These are phyloP conservation scores for Salvia miltiorrhiza DNA, from an alignment of 257 asterid genomes.

Conservation along the genomic window DNA sequence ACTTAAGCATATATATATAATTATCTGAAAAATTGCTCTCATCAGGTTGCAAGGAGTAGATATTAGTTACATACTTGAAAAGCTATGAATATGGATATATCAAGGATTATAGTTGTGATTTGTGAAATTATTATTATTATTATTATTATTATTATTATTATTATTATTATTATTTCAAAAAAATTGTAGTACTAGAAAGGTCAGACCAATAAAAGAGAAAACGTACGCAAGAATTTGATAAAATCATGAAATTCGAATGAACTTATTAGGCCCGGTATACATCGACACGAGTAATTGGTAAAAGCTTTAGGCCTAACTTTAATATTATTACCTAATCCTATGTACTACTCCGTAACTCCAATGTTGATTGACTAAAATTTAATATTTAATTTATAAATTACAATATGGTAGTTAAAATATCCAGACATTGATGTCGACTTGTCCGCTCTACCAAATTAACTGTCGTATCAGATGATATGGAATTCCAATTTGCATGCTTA, in stretches of 20 bases:
- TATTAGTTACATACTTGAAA: too few relatives aligned
- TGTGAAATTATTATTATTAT: too few relatives aligned
- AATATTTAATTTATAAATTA: not conserved
- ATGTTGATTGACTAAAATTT: not conserved
- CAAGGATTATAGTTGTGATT: too few relatives aligned
- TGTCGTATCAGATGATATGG: conserved; percentile 13
- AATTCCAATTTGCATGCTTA: conserved; percentile 18
- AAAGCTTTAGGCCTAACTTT: conserved; percentile 20
- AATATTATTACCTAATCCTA: not conserved
- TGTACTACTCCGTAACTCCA: not conserved
- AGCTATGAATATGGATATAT: too few relatives aligned
- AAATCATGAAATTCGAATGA: not conserved
- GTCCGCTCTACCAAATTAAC: conserved; percentile 8
- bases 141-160: too few relatives aligned
- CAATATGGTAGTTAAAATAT: conserved; percentile 5
- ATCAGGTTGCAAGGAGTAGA: too few relatives aligned
- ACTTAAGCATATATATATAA: too few relatives aligned
- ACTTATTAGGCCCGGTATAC: not conserved
- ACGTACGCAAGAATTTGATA: not conserved
- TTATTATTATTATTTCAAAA: too few relatives aligned
- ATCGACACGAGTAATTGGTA: conserved; percentile 9
- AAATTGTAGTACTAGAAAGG: too few relatives aligned
- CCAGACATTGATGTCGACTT: conserved; percentile 12
- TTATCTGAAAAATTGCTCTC: too few relatives aligned
- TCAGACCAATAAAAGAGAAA: not conserved